phyloP scores from a whole-genome alignment of 805 yeast species.

The Hanseniaspora singularis region DNA sequence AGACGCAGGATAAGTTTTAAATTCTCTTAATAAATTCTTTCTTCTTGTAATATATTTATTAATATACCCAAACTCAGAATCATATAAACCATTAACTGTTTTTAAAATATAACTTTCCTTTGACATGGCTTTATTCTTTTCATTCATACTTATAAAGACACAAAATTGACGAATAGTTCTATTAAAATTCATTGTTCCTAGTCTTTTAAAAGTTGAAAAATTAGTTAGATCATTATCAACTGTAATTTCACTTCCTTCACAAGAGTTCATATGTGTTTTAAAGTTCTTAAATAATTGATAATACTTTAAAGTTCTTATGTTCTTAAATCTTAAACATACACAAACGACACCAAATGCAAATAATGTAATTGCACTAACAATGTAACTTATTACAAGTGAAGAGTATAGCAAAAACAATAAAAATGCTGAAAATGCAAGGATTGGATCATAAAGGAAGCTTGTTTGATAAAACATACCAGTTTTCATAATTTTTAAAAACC shows the following conservation, averaged over 20 bases:
- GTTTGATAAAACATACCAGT: not conserved
- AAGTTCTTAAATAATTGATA: slow-evolving; percentile 25
- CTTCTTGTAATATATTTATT: slow-evolving; percentile 3
- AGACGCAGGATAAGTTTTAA: slow-evolving; percentile 4
- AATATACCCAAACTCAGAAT: slow-evolving; percentile 10
- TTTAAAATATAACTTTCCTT: not conserved
- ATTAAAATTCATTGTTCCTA: not conserved
- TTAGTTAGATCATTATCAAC: slow-evolving; percentile 18
- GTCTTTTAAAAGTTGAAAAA: slow-evolving; percentile 20
- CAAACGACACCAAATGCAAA: slow-evolving; percentile 1
- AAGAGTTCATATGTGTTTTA: slow-evolving; percentile 24
- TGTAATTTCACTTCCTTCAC: slow-evolving; percentile 27
- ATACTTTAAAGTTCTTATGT: slow-evolving; percentile 22
- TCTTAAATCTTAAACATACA: slow-evolving; percentile 26
- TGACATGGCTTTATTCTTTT: not conserved
- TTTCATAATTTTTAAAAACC: slow-evolving; percentile 2
- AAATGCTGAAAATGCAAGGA: not conserved
- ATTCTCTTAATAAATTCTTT: not conserved
- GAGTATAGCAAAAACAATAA: slow-evolving; percentile 2
- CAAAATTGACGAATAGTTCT: not conserved
- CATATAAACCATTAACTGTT: slow-evolving; percentile 5
- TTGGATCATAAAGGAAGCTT: not conserved
- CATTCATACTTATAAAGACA: not conserved
- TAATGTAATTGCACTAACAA: not conserved
- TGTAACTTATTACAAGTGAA: slow-evolving; percentile 5